Evolutionary conservation across 179 eudicot genomes (phyloP).

Genomic region (Monotropa hypopitys): DNA sequence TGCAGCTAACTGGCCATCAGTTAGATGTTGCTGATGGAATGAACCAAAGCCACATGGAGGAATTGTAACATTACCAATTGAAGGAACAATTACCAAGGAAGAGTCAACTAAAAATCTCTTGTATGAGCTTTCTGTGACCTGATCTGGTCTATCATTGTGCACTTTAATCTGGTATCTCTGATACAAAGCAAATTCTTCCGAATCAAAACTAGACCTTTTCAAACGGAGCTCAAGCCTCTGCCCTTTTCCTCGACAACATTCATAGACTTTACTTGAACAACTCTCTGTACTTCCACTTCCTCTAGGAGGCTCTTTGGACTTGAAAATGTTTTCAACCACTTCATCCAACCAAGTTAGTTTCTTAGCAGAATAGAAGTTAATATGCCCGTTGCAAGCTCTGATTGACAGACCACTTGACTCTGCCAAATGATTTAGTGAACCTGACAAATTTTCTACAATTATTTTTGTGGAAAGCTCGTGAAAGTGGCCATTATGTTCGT

Average conservation of each 20-base stretch:
- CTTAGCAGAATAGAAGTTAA: constrained; percentile 55
- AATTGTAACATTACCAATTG: constrained; percentile 42
- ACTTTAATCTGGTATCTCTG: constrained; percentile 68
- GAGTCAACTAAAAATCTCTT: constrained; percentile 70
- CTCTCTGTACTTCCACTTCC: constrained; percentile 21
- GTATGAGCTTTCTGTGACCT: constrained; percentile 62
- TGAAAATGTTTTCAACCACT: constrained; percentile 13
- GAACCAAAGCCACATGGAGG: constrained; percentile 98
- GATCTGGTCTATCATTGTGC: constrained; percentile 67
- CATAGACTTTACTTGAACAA: constrained; percentile 12
- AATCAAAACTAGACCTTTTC: constrained; percentile 78
- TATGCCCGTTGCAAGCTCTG: constrained; percentile 86
- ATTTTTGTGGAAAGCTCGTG: constrained; percentile 37
- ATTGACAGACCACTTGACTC: constrained; percentile 32
- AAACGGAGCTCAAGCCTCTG: constrained; percentile 52
- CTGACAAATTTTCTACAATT: constrained; percentile 52
- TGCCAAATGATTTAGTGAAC: constrained; percentile 27
- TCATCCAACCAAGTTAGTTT: constrained; percentile 21
- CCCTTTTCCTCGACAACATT: constrained; percentile 20
- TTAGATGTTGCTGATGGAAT: constrained; percentile 84
- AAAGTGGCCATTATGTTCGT: constrained; percentile 13
- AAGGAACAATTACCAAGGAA: constrained; percentile 60
- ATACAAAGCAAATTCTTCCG: constrained; percentile 76
- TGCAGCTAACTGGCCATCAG: constrained; percentile 79
- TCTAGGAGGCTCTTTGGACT: constrained; percentile 20